These are phyloP conservation scores for Exophiala alcalophila DNA, from an alignment of 2,329 filamentous ascomycete genomes.

Conservation along the genomic window DNA sequence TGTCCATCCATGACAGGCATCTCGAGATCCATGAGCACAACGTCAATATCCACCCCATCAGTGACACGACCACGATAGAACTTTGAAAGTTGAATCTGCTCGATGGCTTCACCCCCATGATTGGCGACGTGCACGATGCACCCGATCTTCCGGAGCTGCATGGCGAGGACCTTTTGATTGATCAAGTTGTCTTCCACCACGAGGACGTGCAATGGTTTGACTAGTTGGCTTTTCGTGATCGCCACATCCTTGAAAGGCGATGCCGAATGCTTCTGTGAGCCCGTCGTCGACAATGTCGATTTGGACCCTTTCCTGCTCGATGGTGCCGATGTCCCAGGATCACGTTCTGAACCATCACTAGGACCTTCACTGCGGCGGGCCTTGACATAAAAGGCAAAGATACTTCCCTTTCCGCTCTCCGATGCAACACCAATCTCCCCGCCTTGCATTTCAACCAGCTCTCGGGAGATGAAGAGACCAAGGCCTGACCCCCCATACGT, in stretches of 20 bases:
- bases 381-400: conserved; percentile 58
- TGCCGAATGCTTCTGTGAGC: background rate
- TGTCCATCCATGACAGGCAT: conserved; percentile 84
- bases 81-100: conserved; percentile 67
- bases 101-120: conserved; percentile 45
- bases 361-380: conserved; percentile 35
- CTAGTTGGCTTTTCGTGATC: background rate
- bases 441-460: conserved; percentile 76
- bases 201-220: conserved; percentile 32
- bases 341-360: conserved; percentile 10
- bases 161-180: conserved; percentile 41
- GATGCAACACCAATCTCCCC: conserved; percentile 72
- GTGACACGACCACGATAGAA: conserved; percentile 48
- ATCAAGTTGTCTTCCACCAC: conserved; percentile 47
- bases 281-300: conserved; percentile 2
- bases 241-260: too few species aligned
- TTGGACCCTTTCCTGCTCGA: conserved; percentile 16
- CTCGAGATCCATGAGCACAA: conserved; percentile 77
- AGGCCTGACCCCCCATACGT: conserved; percentile 77
- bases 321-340: background rate
- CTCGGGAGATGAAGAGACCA: conserved; percentile 73
- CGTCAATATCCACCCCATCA: conserved; percentile 44
- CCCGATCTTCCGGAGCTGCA: conserved; percentile 38
- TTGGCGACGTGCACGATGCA: conserved; percentile 38
- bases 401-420: conserved; percentile 54